Conservation (phyloP, 257 asterid species). For the Forsythia suspensa region DNA sequence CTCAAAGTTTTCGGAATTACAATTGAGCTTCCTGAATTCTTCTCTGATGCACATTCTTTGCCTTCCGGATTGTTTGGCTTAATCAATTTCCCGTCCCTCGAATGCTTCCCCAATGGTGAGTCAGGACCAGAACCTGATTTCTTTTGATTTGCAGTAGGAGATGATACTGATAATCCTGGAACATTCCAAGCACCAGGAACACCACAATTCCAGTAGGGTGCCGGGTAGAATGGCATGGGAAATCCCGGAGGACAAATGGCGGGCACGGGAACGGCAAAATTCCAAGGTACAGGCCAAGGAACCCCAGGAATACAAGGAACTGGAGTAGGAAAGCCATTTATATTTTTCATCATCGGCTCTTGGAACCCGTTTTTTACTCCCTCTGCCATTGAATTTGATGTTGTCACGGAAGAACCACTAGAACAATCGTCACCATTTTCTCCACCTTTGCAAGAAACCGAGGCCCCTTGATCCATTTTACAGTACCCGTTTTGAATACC, state of each 20-base stretch:
- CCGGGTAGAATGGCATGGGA: conserved; percentile 59
- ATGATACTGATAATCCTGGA: conserved; percentile 53
- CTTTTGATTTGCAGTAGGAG: conserved; percentile 36
- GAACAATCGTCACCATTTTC: conserved; percentile 51
- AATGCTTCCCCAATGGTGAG: conserved; percentile 73
- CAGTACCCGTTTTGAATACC: conserved; percentile 29
- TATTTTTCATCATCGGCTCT: conserved; percentile 39
- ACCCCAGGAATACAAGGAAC: conserved; percentile 57
- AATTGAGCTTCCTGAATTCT: conserved; percentile 37
- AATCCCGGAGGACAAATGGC: conserved; percentile 50
- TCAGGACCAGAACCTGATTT: conserved; percentile 25
- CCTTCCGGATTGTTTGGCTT: conserved; percentile 30
- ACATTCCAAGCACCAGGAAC: conserved; percentile 58
- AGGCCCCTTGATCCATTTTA: conserved; percentile 25
- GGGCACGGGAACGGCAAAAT: conserved; percentile 50
- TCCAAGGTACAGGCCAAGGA: conserved; percentile 68
- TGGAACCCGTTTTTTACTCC: conserved; percentile 32
- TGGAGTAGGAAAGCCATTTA: conserved; percentile 49
- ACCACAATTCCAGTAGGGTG: conserved; percentile 66
- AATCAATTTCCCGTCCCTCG: conserved; percentile 60
- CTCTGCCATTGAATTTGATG: conserved; percentile 28
- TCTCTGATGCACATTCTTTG: conserved; percentile 16
- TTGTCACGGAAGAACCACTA: conserved; percentile 38
- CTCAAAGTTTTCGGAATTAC: conserved; percentile 77
- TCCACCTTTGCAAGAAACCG: conserved; percentile 27